A percentile compares a stretch with the other conserved stretches of the same genome.
These are phyloP conservation scores for Cyclocybe cylindracea DNA, from an alignment of 768 basidiomycete genomes.

Conservation along the genomic window DNA sequence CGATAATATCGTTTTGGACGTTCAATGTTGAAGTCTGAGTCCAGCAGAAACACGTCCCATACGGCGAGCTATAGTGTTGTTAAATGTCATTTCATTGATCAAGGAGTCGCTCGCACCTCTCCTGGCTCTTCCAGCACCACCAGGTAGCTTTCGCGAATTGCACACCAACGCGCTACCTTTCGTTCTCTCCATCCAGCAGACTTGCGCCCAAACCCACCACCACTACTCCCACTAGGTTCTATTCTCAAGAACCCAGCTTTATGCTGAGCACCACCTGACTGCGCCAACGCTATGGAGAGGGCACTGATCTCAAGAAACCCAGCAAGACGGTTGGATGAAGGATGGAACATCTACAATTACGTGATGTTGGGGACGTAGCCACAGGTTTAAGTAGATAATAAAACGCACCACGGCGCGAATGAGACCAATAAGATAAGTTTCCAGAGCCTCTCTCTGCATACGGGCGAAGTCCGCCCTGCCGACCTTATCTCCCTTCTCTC, in stretches of 20 bases:
- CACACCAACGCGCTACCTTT: conserved; percentile 83
- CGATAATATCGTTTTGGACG: conserved; percentile 90
- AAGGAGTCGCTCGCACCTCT: conserved; percentile 50
- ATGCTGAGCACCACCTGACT: conserved; percentile 81
- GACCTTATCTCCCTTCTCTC: conserved; percentile 49
- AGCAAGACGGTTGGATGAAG: conserved; percentile 84
- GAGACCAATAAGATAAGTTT: conserved; percentile 85
- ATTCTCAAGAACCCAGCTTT: conserved; percentile 86
- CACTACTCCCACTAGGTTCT: conserved; percentile 50
- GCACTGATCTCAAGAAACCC: conserved; percentile 93
- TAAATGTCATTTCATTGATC: background rate
- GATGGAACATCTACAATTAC: conserved; percentile 84
- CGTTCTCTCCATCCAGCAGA: conserved; percentile 58
- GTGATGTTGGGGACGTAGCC: background rate
- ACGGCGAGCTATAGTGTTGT: conserved; percentile 57
- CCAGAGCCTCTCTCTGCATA: conserved; percentile 78
- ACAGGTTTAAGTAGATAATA: background rate
- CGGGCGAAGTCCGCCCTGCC: conserved; percentile 77
- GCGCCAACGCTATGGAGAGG: conserved; percentile 78
- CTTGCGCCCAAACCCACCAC: conserved; percentile 64
- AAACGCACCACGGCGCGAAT: conserved; percentile 83
- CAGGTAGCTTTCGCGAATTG: conserved; percentile 89
- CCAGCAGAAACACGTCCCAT: conserved; percentile 93
- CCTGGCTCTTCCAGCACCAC: conserved; percentile 86
- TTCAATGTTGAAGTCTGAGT: conserved; percentile 85